Evolutionary conservation across 2,329 filamentous ascomycete species (phyloP), one percentile per base, ranked within the genome.

Genomic region (Fusarium euwallaceae): DNA sequence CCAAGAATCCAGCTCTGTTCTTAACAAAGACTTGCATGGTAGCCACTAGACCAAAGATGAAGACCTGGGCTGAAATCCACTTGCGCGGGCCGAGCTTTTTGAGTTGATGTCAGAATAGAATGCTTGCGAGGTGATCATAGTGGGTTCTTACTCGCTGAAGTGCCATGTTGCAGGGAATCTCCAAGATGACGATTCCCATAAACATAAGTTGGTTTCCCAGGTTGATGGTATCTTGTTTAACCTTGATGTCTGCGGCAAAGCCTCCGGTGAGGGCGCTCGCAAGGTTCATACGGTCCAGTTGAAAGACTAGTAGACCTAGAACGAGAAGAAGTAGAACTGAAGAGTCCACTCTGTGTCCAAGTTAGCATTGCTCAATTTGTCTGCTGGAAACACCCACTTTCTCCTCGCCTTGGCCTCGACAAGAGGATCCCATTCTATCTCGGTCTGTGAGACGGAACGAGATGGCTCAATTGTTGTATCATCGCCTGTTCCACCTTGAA

Each of bases 161-260:
- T 1, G 84, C 78, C 71, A 89, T 82, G 71, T 89, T 89, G 22
- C 84, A 87, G 0, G 87, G 87, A 1, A 89, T 88, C 62, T 89
- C 87, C 1, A 88, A 76, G 3, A 87, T 72, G 3, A 88, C 85
- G 7, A 87, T 87, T 0, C 85, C 86, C 37, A 87, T 79, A 66
- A 87, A 88, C 86, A 89, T 87, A 14, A 89, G 75, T 71, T 88
- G 87, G 63, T 88, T 88, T 0, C 87, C 87, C 0, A 88, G 77
- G 63, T 89, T 89, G 64, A 89, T 84, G 0, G 84, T 87, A 20
- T 84, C 82, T 67, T 88, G 86, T 37, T 81, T 79, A 5, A 88
- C 81, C 0, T 75, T 68, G 27, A 88, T 85, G 43, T 84, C 81
- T 2, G 78, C 76, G 2, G 85, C 84, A 48, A 88, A 87, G 3